phyloP scores from a whole-genome alignment of 768 basidiomycete genomes.

The Scleroderma citrinum region DNA sequence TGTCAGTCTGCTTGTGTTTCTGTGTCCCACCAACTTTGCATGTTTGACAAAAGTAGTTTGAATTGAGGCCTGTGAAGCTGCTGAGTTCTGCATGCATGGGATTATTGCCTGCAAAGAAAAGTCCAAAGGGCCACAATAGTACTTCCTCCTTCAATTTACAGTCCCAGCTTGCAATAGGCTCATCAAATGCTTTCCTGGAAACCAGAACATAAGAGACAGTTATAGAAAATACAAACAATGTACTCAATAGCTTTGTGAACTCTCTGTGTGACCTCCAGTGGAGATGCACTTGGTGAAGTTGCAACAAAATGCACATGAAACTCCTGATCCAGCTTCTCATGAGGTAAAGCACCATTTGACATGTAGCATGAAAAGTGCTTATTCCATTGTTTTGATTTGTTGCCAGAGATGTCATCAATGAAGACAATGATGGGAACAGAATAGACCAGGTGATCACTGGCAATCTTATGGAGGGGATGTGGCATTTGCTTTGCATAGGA shows the following conservation, averaged over 20 bases:
- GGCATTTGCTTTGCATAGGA: constrained; percentile 2
- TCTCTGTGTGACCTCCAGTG: constrained; percentile 12
- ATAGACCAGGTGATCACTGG: constrained; percentile 3
- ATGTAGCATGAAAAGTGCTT: constrained; percentile 20
- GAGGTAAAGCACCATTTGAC: constrained; percentile 14
- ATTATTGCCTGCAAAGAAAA: constrained; percentile 20
- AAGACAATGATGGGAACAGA: constrained; percentile 15
- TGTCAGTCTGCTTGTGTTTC: constrained; percentile 6
- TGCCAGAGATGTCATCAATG: constrained; percentile 24
- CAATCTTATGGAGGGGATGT: constrained; percentile 7
- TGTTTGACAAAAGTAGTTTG: constrained; percentile 17
- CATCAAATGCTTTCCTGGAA: neutral
- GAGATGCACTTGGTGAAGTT: constrained; percentile 15
- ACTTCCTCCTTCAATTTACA: constrained; percentile 6
- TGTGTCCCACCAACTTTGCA: constrained; percentile 17
- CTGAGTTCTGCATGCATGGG: constrained; percentile 21
- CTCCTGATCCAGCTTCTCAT: constrained; percentile 11
- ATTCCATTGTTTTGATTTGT: constrained; percentile 24
- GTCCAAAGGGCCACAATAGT: constrained; percentile 8
- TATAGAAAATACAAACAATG: neutral
- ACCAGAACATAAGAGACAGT: neutral
- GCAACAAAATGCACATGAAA: constrained; percentile 17
- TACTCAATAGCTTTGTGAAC: constrained; percentile 5
- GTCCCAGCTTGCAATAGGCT: constrained; percentile 10
- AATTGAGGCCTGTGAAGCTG: neutral